Conservation (phyloP, 2,329 filamentous ascomycete genomes). For the Bipolaris gigantea region DNA sequence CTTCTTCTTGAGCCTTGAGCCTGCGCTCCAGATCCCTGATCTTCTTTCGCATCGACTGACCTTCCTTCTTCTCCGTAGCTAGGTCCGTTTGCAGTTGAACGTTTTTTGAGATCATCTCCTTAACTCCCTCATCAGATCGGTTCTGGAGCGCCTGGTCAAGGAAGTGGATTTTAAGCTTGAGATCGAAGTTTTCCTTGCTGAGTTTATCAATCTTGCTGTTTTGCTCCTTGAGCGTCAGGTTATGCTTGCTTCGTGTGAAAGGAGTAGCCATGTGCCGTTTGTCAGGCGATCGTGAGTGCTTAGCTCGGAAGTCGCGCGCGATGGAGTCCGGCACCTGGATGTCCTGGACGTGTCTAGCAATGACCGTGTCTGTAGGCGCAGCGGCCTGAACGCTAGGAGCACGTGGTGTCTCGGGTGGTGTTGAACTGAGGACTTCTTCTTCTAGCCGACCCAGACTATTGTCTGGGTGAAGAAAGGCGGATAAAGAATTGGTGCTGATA, state of each 20-base stretch:
- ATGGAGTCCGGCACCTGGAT: conserved; percentile 90
- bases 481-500: conserved; percentile 43
- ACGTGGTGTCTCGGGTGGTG: conserved; percentile 69
- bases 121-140: conserved; percentile 91
- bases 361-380: conserved; percentile 81
- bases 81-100: conserved; percentile 92
- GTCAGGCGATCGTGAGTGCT: conserved; percentile 66
- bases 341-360: conserved; percentile 84
- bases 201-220: conserved; percentile 95
- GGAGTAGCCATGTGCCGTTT: conserved; percentile 52
- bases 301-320: conserved; percentile 80
- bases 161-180: conserved; percentile 54
- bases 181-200: conserved; percentile 91
- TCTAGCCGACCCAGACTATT: conserved; percentile 59
- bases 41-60: conserved; percentile 76
- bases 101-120: conserved; percentile 97
- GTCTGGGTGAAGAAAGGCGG: conserved; percentile 44
- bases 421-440: conserved; percentile 56
- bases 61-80: conserved; percentile 86
- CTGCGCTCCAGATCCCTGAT: conserved; percentile 86
- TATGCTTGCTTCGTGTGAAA: conserved; percentile 46
- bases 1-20: conserved; percentile 61
- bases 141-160: conserved; percentile 91
- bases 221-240: conserved; percentile 90
- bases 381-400: conserved; percentile 54